Evolutionary conservation across 805 yeast species (phyloP), one percentile per base, ranked within the genome.

Genomic region (Candida sithepensis): DNA sequence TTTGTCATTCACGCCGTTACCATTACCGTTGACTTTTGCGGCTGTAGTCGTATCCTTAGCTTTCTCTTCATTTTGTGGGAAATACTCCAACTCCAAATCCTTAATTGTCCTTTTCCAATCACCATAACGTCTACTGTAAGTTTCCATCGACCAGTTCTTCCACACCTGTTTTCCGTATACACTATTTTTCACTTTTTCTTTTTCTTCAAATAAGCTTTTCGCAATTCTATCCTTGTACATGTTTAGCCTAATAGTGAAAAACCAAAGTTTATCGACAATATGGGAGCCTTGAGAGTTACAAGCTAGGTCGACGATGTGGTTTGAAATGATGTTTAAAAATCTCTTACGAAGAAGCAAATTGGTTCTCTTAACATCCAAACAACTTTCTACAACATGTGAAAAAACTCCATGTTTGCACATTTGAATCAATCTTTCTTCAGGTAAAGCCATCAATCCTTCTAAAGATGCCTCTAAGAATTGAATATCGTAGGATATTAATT

Each of bases 71-170:
- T 12, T 41, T n/a, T 42, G 33, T 20, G 46, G 43, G 33, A 44
- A 44, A 23, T 16, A 16, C 9, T 21, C 21, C 38, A 22, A 24
- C 28, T 44, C 46, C 14, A 39, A 33, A 13, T 48, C 52, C 42
- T 54, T 86, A 16, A 84, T 73, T 34, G 78, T 54, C 14, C 74
- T 54, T 66, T 85, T 88, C 98, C 98, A 92, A 60, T 90, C 97
- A 59, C 73, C 79, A 64, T 83, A 78, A 66, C 83, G 82, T 61
- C 95, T 75, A 10, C 71, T 62, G 59, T 81, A 92, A 57, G 83
- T 68, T 63, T 94, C 98, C 84, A 92, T 77, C 26, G 78, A 70
- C 97, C 97, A 94, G 65, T 92, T 92, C 64, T 85, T 88, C 98
- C 97, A 94, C 1, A 94, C 98, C 57, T 82, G 76, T 61, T 84